Evolutionary conservation across 345 rosid genomes (phyloP), one percentile per base, ranked within the genome.

Genomic region (Iberis pinnata): DNA sequence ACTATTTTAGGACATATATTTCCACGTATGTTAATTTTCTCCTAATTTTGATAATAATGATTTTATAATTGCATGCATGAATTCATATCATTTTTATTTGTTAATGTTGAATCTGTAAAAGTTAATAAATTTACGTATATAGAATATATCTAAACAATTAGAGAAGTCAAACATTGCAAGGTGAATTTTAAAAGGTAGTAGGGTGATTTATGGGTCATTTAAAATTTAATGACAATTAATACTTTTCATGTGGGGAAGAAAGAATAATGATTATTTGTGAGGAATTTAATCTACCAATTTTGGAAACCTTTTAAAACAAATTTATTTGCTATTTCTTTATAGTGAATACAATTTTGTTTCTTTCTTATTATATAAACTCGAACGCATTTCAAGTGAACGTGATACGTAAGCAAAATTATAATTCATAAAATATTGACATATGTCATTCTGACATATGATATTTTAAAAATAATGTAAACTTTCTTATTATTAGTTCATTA

Each of bases 91-190:
- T 31, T 17, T 41, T 40, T 26, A 32, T 13, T 45, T 29, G 48
- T 40, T 26, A 40, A 38, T 39, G 15, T 11, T 32, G n/a, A n/a
- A n/a, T 56, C 12, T 12, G 26, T n/a, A 24, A 4, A 32, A 24
- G 18, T 4, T 12, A 46, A 47, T 0, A 8, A 11, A 2, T 4
- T 5, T 4, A 13, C 48, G 5, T 29, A 14, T 17, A 19, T 25
- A 13, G n/a, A 7, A 42, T 42, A 53, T 45, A 33, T 14, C 42
- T 54, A 38, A 26, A 4, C 18, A 37, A 46, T 15, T 39, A 54
- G 38, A 64, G 67, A 36, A 40, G 61, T 47, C 43, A 32, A 64
- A 31, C 50, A 37, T 64, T 64, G 35, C 9, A 46, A 6, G 42
- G 35, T 38, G 29, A 33, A 5, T 3, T 2, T 12, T 33, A 42